A percentile compares a stretch with the other conserved stretches of the same genome.
Evolutionary conservation across 2,329 filamentous ascomycete species (phyloP).

Genomic region (Trichoderma sp.): DNA sequence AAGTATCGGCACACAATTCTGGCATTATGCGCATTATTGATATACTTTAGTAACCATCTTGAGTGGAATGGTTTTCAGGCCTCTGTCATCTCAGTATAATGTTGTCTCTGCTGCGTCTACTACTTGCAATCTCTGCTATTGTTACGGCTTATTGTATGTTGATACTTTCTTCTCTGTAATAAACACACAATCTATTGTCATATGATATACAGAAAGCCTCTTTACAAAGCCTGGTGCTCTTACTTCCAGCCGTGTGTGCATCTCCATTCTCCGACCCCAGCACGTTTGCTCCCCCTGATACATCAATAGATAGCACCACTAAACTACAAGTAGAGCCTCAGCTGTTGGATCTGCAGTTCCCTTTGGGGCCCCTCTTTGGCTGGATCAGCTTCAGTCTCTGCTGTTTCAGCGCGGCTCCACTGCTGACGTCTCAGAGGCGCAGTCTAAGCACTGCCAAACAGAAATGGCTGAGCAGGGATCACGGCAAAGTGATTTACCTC

Average conservation of each 20-base stretch:
- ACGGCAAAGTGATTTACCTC: background rate
- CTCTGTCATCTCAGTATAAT: too few species aligned
- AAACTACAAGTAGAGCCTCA: conserved; percentile 4
- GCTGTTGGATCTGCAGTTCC: conserved; percentile 11
- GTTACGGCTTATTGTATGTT: too few species aligned
- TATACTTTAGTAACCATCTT: too few species aligned
- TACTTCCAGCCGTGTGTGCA: background rate
- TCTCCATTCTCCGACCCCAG: background rate
- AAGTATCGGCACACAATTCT: background rate
- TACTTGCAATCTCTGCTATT: too few species aligned
- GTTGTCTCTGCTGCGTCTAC: background rate
- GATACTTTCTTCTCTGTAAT: too few species aligned
- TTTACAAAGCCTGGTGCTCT: background rate
- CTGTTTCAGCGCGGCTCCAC: conserved; percentile 30
- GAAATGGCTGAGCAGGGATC: conserved; percentile 12
- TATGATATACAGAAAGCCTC: background rate
- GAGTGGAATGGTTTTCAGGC: too few species aligned
- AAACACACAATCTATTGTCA: background rate
- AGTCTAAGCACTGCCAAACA: conserved; percentile 28
- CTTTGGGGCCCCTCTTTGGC: background rate
- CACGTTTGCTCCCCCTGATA: background rate
- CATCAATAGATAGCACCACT: background rate
- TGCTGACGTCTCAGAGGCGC: conserved; percentile 39
- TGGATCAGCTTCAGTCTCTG: background rate
- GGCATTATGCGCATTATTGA: background rate